Evolutionary conservation across 139 green algal species (phyloP), one percentile per base, ranked within the genome.

Genomic region (Chlamydomonas applanata): DNA sequence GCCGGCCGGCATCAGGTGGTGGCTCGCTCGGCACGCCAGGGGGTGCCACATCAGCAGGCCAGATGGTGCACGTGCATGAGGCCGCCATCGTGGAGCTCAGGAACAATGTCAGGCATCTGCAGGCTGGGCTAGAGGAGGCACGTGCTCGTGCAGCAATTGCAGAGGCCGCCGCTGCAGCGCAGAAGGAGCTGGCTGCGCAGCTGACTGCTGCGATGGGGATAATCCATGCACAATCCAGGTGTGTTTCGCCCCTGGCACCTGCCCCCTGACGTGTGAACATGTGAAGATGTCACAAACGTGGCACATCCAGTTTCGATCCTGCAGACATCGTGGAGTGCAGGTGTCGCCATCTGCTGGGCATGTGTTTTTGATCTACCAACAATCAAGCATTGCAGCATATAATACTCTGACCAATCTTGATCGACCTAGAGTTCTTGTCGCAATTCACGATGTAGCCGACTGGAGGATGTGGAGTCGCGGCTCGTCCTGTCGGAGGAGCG

Each of bases 401-500:
- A n/a, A n/a, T n/a, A n/a, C n/a, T n/a, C n/a, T n/a, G n/a, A n/a
- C n/a, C n/a, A n/a, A 62, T 62, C 29, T 62, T 62, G 54, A 62
- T 62, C 11, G 22, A 62, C 27, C 14, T 56, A 17, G 46, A 17
- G 14, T 14, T 14, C 22, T 11, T 29, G 22, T 17, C 20, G 54
- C 22, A 9, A 33, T 29, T 25, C 30, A 22, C 59, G n/a, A n/a
- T n/a, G n/a, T n/a, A 66, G 54, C 33, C 5, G 25, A 52, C 27
- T 79, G 7, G 32, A 20, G 17, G 74, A 79, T 3, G 24, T 79
- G n/a, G 74, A 79, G 53, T 24, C 40, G 25, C 74, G 74, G 3
- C 7, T 79, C 35, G 35, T 16, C 0, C 72, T 79, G 1, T 45
- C 54, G 35, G 74, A 79, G 64, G 74, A 79, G 34, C 53, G 65